These are phyloP conservation scores for Rhododendron ferrugineum DNA, from an alignment of 148 eudicot genomes.

Conservation along the genomic window DNA sequence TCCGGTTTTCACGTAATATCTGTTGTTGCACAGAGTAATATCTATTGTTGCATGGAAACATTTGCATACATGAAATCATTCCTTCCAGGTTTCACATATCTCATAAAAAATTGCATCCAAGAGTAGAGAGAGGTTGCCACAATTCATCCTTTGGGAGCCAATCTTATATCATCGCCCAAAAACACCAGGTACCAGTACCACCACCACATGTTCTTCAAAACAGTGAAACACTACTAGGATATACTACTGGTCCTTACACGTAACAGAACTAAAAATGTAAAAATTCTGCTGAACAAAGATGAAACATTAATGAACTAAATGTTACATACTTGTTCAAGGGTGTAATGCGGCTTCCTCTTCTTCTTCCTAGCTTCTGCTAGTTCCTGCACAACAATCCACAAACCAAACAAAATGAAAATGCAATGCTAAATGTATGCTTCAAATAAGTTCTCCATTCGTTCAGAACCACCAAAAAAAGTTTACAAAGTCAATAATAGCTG, in stretches of 20 bases:
- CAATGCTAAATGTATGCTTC: background rate
- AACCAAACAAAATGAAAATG: background rate
- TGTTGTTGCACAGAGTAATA: background rate
- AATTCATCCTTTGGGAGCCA: background rate
- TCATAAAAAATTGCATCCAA: background rate
- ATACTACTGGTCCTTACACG: background rate
- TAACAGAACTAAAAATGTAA: background rate
- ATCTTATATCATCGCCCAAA: background rate
- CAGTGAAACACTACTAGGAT: background rate
- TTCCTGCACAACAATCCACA: constrained; percentile 44
- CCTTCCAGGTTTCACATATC: background rate
- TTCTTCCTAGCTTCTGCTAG: constrained; percentile 78
- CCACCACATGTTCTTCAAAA: background rate
- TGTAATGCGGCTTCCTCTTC: constrained; percentile 74
- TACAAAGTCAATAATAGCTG: background rate
- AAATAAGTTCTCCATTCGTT: too few relatives aligned
- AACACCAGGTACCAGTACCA: background rate
- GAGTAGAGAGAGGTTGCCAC: background rate
- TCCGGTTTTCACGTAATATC: too few relatives aligned
- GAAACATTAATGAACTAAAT: background rate
- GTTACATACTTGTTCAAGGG: constrained; percentile 63
- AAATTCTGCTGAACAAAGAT: background rate
- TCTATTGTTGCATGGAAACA: background rate
- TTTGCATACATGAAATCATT: background rate
- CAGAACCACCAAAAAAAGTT: background rate